Percentiles rank a stretch among this genome's conserved stretches.
Evolutionary conservation across 140 eudicot genomes (phyloP).

Genomic region (Anethum foeniculum): DNA sequence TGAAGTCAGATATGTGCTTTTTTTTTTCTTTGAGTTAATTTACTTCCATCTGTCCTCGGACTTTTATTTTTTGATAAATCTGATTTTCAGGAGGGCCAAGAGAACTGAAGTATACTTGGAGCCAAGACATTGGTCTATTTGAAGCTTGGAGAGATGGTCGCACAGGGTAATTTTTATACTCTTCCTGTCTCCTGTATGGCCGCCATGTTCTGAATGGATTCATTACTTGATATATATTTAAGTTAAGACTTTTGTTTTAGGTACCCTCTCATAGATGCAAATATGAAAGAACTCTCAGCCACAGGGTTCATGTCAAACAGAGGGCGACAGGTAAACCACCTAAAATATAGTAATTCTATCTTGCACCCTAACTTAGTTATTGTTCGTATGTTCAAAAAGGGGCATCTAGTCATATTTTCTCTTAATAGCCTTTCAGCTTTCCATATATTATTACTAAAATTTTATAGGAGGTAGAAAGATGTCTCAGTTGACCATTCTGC

Average conservation of each 20-base stretch:
- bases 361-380: neutral
- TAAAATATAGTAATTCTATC: neutral
- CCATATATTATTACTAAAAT: neutral
- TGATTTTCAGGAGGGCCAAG: constrained; percentile 50
- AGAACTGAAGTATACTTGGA: constrained; percentile 37
- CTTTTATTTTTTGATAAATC: neutral
- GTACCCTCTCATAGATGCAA: constrained; percentile 69
- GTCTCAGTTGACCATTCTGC: neutral
- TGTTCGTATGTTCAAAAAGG: neutral
- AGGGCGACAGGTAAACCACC: constrained; percentile 50
- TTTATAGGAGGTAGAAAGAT: neutral
- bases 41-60: neutral
- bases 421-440: neutral
- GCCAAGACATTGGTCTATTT: constrained; percentile 41
- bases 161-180: constrained; percentile 36
- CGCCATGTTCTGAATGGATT: neutral
- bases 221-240: neutral
- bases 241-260: constrained; percentile 13
- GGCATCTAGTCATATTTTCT: too few relatives aligned
- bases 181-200: neutral
- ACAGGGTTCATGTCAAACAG: constrained; percentile 78
- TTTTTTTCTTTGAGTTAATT: neutral
- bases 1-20: too few relatives aligned
- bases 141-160: constrained; percentile 56
- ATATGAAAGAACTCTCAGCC: constrained; percentile 56